Percentiles rank a stretch among this genome's conserved stretches.
These are phyloP conservation scores for Mucor saturninus DNA, from an alignment of 371 early-diverging fungal species.

Conservation along the genomic window DNA sequence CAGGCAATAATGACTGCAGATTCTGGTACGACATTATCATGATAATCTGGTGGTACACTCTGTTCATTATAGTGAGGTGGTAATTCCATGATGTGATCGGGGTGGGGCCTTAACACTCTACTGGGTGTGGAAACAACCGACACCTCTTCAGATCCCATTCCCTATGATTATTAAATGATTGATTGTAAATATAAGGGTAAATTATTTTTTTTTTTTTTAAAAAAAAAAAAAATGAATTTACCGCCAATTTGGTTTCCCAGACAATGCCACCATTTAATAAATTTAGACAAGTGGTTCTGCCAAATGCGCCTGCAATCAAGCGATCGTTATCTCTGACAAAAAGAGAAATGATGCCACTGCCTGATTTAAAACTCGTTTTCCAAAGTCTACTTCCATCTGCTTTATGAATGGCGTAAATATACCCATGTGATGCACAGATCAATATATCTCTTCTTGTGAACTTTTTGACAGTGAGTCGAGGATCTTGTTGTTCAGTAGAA, in stretches of 20 bases:
- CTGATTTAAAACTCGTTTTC: constrained; percentile 16
- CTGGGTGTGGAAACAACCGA: constrained; percentile 14
- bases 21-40: constrained; percentile 1
- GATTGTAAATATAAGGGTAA: background rate
- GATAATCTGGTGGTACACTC: constrained; percentile 9
- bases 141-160: constrained; percentile 17
- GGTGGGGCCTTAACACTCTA: constrained; percentile 8
- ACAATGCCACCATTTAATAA: constrained; percentile 4
- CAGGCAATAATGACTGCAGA: constrained; percentile 25
- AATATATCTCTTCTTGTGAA: constrained; percentile 28
- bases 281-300: background rate
- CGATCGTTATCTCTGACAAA: constrained; percentile 10
- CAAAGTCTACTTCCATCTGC: constrained; percentile 29
- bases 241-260: constrained; percentile 18
- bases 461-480: too few species aligned
- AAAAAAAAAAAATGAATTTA: constrained; percentile 5
- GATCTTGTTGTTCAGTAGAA: too few species aligned
- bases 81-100: background rate
- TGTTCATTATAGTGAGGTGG: background rate
- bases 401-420: constrained; percentile 39
- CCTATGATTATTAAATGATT: background rate
- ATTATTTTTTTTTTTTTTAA: background rate
- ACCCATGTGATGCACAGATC: constrained; percentile 36
- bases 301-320: constrained; percentile 3
- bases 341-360: background rate